Base-by-base conservation (phyloP, 179 eudicot genomes). In the Heliamphora pulchella region DNA sequence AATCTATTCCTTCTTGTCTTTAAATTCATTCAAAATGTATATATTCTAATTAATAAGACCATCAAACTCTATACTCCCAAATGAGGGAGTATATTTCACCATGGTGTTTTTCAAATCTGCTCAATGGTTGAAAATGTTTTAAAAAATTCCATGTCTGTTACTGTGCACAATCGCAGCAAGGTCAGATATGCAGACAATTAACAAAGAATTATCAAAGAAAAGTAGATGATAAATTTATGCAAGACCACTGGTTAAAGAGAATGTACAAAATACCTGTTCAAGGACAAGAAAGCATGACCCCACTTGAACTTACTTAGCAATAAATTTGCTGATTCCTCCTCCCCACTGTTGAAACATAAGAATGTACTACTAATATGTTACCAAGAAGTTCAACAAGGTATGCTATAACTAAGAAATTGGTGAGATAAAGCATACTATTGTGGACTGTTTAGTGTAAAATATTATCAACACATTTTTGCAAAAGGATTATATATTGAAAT, bases 231-330 rank as follows among this genome's bases (percentile, higher is more conserved):
- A 71, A n/a, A 46, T 71, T 44, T 47, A 47, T 71, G 55, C 47
- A 66, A 66, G 51, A 31, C 41, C 20, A 13, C 74, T 78, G 55
- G 78, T 48, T 13, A 76, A 61, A 58, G 50, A 20, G 54, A 61
- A 39, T 62, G 59, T 31, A 50, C 44, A 73, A 81, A 59, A 20
- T 82, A 89, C 91, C 88, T 91, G 84, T 96, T 95, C 5, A 96
- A 97, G 75, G 99, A 93, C 88, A 96, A 84, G 82, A 96, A 96
- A 0, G 97, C 94, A 84, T 96, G 99, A 13, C 98, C 99, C 99
- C 99, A 96, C 80, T 96, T 96, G 89, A 96, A 96, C 86, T 96
- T 96, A 73, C 90, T 84, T 54, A 93, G 91, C 85, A 96, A 87
- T 65, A 90, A 76, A 82, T 93, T 79, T 1, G 87, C 98, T 14